These are phyloP conservation scores for Fusarium protoensiforme DNA, from an alignment of 2,329 filamentous ascomycete species.

Conservation along the genomic window DNA sequence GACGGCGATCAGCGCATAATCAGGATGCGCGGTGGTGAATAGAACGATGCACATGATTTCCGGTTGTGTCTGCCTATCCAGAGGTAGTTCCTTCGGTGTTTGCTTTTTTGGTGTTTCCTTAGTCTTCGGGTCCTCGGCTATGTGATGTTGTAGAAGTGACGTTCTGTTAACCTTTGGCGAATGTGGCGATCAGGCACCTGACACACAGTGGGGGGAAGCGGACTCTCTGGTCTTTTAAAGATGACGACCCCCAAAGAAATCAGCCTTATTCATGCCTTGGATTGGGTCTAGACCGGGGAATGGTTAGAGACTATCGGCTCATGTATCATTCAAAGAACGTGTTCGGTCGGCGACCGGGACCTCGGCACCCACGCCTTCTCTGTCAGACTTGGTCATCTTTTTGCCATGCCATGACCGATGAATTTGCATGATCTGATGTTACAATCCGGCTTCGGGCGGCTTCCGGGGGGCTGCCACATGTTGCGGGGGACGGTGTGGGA, in stretches of 20 bases:
- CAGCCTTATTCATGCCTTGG: neutral
- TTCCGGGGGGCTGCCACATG: slow-evolving; percentile 28
- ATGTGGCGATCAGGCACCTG: slow-evolving; percentile 12
- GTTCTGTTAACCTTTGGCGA: slow-evolving; percentile 18
- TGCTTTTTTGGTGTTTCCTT: slow-evolving; percentile 3
- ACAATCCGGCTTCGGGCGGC: slow-evolving; percentile 35
- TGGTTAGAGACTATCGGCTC: neutral
- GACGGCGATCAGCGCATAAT: slow-evolving; percentile 78
- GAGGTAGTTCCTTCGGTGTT: neutral
- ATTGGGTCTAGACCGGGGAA: neutral
- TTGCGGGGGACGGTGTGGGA: slow-evolving; percentile 18
- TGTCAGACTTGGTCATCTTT: neutral
- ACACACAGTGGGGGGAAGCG: slow-evolving; percentile 10
- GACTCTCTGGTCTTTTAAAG: slow-evolving; percentile 31
- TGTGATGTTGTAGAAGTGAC: neutral
- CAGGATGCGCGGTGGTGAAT: slow-evolving; percentile 79
- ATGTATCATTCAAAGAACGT: slow-evolving; percentile 7
- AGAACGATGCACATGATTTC: slow-evolving; percentile 79
- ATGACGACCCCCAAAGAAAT: slow-evolving; percentile 14
- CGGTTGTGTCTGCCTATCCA: neutral
- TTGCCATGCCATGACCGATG: slow-evolving; percentile 4
- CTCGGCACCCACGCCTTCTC: slow-evolving; percentile 28
- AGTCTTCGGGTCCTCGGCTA: neutral
- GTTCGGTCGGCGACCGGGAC: slow-evolving; percentile 20
- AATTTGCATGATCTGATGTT: slow-evolving; percentile 37